Conservation (phyloP, 352 stramenopile species). For the Globisporangium alternatum region DNA sequence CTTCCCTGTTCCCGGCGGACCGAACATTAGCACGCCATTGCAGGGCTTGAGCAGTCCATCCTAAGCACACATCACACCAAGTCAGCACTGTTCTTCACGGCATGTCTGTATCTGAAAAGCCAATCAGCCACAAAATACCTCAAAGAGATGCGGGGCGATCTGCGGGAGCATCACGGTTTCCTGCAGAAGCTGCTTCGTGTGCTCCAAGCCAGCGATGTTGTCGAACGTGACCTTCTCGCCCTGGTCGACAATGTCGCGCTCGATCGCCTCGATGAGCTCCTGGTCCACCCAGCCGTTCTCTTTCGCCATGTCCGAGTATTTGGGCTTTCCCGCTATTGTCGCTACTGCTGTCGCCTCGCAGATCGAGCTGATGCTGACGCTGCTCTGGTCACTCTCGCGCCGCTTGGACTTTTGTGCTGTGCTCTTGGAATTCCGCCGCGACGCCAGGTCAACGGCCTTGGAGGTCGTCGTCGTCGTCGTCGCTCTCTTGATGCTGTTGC, state of each 20-base stretch:
- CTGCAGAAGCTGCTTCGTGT: slow-evolving; percentile 81
- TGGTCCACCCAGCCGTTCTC: slow-evolving; percentile 73
- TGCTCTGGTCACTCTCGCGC: slow-evolving; percentile 18
- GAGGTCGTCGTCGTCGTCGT: slow-evolving; percentile 7
- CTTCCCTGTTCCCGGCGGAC: slow-evolving; percentile 88
- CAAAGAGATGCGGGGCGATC: slow-evolving; percentile 80
- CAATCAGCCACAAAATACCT: slow-evolving; percentile 23
- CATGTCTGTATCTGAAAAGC: neutral
- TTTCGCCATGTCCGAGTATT: slow-evolving; percentile 77
- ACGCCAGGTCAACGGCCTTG: slow-evolving; percentile 2
- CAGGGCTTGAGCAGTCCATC: slow-evolving; percentile 77
- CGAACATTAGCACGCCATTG: slow-evolving; percentile 85
- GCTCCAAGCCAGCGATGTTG: slow-evolving; percentile 69
- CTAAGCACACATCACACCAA: slow-evolving; percentile 20
- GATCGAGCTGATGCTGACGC: slow-evolving; percentile 4
- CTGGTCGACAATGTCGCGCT: slow-evolving; percentile 83
- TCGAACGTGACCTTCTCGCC: slow-evolving; percentile 69
- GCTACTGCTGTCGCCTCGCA: neutral
- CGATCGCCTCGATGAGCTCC: slow-evolving; percentile 83
- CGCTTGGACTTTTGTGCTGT: slow-evolving; percentile 13
- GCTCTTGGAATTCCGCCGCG: slow-evolving; percentile 12
- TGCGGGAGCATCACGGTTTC: slow-evolving; percentile 86
- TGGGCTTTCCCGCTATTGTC: slow-evolving; percentile 34
- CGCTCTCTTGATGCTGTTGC: slow-evolving; percentile 17
- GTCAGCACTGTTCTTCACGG: neutral